A percentile compares a stretch with the other conserved stretches of the same genome.
phyloP scores from a whole-genome alignment of 176 grass and related monocot genomes.

The Eragrostis nindensis region DNA sequence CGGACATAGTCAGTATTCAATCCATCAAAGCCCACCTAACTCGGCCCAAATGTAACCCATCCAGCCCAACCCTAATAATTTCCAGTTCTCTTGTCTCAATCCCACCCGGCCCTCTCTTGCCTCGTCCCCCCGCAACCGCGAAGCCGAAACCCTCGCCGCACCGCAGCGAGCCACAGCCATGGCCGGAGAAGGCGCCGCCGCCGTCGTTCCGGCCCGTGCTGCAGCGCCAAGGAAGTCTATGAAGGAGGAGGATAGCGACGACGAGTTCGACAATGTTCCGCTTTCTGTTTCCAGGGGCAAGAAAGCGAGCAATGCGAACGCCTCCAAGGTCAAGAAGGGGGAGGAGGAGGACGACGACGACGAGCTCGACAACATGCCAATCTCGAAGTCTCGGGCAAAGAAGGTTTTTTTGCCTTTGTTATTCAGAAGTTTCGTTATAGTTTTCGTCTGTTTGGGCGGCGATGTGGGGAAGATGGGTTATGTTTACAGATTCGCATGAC shows the following conservation, averaged over 20 bases:
- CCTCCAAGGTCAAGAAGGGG: constrained; percentile 40
- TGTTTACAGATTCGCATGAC: background rate
- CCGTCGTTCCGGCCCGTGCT: background rate
- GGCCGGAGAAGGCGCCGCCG: constrained; percentile 47
- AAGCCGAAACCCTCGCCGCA: constrained; percentile 43
- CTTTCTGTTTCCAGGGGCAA: constrained; percentile 40
- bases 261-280: constrained; percentile 14
- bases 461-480: background rate
- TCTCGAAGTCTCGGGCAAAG: constrained; percentile 37
- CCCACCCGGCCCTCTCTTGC: background rate
- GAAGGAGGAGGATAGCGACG: constrained; percentile 23
- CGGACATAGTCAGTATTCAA: background rate
- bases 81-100: background rate
- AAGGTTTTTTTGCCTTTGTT: constrained; percentile 35
- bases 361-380: background rate
- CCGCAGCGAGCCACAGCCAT: constrained; percentile 30
- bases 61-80: background rate
- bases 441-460: background rate
- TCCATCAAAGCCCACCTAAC: background rate
- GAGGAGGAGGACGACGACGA: constrained; percentile 15
- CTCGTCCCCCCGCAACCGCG: background rate
- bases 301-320: constrained; percentile 35
- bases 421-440: background rate
- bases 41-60: background rate
- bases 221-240: background rate